Conservation (phyloP, 1,284 basidiomycete genomes). For the Trametes pubescens region DNA sequence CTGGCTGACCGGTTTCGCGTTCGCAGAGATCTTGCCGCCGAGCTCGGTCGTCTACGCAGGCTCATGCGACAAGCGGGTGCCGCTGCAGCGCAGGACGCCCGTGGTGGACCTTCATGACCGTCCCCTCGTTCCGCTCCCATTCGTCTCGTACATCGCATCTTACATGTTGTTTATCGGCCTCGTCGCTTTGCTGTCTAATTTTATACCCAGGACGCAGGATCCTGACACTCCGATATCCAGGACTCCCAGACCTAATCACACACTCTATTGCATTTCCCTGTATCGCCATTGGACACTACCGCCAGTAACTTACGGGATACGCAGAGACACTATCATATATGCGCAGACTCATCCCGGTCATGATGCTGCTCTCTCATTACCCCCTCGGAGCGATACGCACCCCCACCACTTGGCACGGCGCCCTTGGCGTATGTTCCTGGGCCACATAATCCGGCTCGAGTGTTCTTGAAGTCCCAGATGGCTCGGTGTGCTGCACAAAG, state of each 20-base stretch:
- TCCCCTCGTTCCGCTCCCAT: not conserved
- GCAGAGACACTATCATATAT: too few relatives aligned
- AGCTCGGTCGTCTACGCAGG: constrained; percentile 70
- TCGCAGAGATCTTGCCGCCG: constrained; percentile 60
- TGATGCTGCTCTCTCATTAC: too few relatives aligned
- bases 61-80: constrained; percentile 60
- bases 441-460: too few relatives aligned
- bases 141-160: not conserved
- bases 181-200: constrained; percentile 22
- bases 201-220: constrained; percentile 22
- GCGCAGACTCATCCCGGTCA: too few relatives aligned
- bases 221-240: constrained; percentile 19
- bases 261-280: constrained; percentile 7
- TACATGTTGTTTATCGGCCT: constrained; percentile 16
- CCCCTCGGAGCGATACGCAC: not conserved
- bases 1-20: constrained; percentile 6
- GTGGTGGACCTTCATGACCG: constrained; percentile 22
- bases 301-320: not conserved
- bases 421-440: not conserved
- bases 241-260: constrained; percentile 18
- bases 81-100: constrained; percentile 27
- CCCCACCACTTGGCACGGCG: not conserved
- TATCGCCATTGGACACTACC: not conserved
- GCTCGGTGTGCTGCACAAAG: not conserved
- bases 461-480: not conserved